Conservation (phyloP, 257 asterid genomes). For the Scutellaria baicalensis region DNA sequence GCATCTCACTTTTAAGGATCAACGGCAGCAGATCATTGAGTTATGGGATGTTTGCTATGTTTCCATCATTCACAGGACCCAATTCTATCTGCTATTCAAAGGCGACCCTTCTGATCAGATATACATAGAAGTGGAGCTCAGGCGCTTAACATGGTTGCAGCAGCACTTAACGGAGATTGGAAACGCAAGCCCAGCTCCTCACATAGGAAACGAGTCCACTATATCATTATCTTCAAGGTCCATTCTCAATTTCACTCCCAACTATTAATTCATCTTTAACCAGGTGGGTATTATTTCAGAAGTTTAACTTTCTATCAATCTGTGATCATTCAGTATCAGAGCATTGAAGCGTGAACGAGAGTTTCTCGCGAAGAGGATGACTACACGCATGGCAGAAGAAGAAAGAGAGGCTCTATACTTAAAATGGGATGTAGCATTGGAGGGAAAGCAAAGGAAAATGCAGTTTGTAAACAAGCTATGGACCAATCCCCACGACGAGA, state of each 20-base stretch:
- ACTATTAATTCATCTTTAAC: background rate
- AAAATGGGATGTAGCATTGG: conserved; percentile 86
- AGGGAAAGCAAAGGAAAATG: conserved; percentile 74
- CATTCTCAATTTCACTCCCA: background rate
- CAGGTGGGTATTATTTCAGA: background rate
- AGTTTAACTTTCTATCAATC: background rate
- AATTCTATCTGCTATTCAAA: conserved; percentile 76
- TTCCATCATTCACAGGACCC: conserved; percentile 85
- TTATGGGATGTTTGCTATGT: conserved; percentile 86
- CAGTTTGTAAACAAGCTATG: conserved; percentile 83
- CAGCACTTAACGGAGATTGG: conserved; percentile 75
- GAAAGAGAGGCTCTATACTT: conserved; percentile 76
- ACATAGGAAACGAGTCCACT: conserved; percentile 56
- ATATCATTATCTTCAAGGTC: conserved; percentile 83
- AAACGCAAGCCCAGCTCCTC: conserved; percentile 65
- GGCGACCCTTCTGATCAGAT: conserved; percentile 90
- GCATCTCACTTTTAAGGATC: conserved; percentile 62
- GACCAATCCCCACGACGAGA: conserved; percentile 62
- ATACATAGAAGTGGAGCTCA: conserved; percentile 86
- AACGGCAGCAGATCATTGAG: conserved; percentile 80
- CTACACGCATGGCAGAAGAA: conserved; percentile 59
- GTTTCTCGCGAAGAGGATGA: conserved; percentile 78
- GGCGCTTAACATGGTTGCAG: conserved; percentile 89
- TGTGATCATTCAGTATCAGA: conserved; percentile 41
- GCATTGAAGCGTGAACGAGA: conserved; percentile 84